Conservation (phyloP, 2,329 filamentous ascomycete species). For the Parastagonospora avenae region DNA sequence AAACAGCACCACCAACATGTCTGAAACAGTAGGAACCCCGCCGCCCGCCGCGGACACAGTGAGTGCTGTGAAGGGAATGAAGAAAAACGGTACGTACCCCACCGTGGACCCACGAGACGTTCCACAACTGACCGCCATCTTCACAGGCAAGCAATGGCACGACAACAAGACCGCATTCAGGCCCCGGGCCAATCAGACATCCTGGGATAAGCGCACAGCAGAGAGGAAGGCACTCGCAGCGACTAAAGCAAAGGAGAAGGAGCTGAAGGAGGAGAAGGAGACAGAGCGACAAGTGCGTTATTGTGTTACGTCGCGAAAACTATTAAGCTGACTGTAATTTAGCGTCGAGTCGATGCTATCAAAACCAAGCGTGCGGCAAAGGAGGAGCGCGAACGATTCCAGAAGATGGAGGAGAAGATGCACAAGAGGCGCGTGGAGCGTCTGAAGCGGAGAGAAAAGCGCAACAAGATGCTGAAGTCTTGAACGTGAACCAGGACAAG, state of each 20-base stretch:
- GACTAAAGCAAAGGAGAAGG: slow-evolving; percentile 91
- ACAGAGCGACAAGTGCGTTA: slow-evolving; percentile 77
- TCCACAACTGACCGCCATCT: slow-evolving; percentile 14
- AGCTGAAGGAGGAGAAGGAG: slow-evolving; percentile 93
- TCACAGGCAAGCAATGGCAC: slow-evolving; percentile 93
- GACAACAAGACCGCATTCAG: slow-evolving; percentile 82
- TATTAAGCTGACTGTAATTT: slow-evolving; percentile 17
- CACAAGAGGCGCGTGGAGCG: slow-evolving; percentile 93
- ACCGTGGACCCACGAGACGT: slow-evolving; percentile 1
- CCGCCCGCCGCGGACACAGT: slow-evolving; percentile 48
- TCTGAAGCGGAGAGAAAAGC: slow-evolving; percentile 93
- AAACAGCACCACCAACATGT: slow-evolving; percentile 32
- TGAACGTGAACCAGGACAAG: slow-evolving; percentile 28
- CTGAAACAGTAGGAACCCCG: slow-evolving; percentile 44
- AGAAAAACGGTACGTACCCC: slow-evolving; percentile 72
- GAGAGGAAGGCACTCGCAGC: slow-evolving; percentile 71
- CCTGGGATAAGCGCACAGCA: slow-evolving; percentile 77
- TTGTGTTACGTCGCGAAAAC: background rate
- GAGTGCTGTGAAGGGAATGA: slow-evolving; percentile 63
- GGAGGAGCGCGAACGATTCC: slow-evolving; percentile 90
- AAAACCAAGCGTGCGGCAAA: slow-evolving; percentile 86
- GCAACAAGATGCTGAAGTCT: slow-evolving; percentile 75
- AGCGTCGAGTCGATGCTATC: slow-evolving; percentile 79
- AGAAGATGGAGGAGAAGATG: slow-evolving; percentile 97
- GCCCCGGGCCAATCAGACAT: slow-evolving; percentile 75